A percentile compares a stretch with the other conserved stretches of the same genome.
Evolutionary conservation across 2,329 filamentous ascomycete species (phyloP).

Genomic region (Pseudofabraea citricarpa): DNA sequence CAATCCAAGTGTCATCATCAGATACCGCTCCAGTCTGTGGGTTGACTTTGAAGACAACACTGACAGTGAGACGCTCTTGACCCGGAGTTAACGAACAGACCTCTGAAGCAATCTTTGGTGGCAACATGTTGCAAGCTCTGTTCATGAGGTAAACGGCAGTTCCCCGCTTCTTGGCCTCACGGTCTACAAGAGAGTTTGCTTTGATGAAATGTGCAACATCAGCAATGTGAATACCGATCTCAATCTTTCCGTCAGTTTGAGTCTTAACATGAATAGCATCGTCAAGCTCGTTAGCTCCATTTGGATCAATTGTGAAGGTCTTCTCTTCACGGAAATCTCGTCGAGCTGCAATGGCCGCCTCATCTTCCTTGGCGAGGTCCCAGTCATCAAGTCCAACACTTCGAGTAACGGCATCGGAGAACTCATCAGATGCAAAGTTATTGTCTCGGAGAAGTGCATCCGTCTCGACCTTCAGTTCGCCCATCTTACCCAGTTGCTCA

Average conservation of each 20-base stretch:
- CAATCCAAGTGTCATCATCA: slow-evolving; percentile 89
- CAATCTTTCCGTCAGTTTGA: slow-evolving; percentile 76
- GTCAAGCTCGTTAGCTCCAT: slow-evolving; percentile 81
- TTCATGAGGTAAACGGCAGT: slow-evolving; percentile 95
- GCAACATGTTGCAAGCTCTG: slow-evolving; percentile 76
- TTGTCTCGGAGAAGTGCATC: slow-evolving; percentile 96
- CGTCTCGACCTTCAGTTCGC: slow-evolving; percentile 94
- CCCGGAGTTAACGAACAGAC: slow-evolving; percentile 82
- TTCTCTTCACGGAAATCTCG: slow-evolving; percentile 88
- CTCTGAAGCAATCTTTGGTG: slow-evolving; percentile 77
- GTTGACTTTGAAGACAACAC: slow-evolving; percentile 89
- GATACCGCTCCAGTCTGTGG: slow-evolving; percentile 70
- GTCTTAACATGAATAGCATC: slow-evolving; percentile 91
- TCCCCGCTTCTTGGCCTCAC: slow-evolving; percentile 96
- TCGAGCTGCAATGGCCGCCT: slow-evolving; percentile 65
- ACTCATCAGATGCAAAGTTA: slow-evolving; percentile 97
- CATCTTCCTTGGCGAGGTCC: slow-evolving; percentile 79
- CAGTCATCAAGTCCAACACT: slow-evolving; percentile 91
- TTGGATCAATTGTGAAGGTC: slow-evolving; percentile 88
- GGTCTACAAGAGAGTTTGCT: slow-evolving; percentile 88
- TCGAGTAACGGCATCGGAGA: slow-evolving; percentile 91
- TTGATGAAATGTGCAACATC: slow-evolving; percentile 98
- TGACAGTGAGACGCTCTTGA: slow-evolving; percentile 87
- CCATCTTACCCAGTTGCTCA: slow-evolving; percentile 95
- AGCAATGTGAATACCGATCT: slow-evolving; percentile 91